Base-by-base conservation (phyloP, 2,329 filamentous ascomycete species). In the Cladosporium sp. region DNA sequence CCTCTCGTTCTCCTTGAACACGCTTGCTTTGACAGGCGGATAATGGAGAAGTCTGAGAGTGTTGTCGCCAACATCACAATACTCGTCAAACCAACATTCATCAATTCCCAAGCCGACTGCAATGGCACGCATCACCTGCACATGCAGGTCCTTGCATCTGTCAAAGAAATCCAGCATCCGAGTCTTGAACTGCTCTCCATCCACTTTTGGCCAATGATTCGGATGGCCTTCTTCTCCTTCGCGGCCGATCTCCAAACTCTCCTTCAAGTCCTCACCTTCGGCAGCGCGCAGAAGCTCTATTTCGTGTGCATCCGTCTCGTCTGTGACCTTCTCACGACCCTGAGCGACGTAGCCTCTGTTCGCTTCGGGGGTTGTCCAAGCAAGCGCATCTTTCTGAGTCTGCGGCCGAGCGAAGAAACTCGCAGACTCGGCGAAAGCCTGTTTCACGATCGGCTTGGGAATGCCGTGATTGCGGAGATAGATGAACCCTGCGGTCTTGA, bases 401-500 rank as follows among this genome's bases (percentile, higher is more conserved):
- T 72, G 63, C 3, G 82, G 67, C 11, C 85, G 80, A 4, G 69
- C 67, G 67, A 91, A 91, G 72, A 90, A 88, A 54, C 72, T 69
- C 49, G 82, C 81, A 3, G 86, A 89, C 49, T 52, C 41, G 8
- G 12, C n/a, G 15, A 57, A 55, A 20, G 47, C 43, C 27, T 41
- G 45, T 11, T 45, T n/a, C 29, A 89, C 71, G 8, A 77, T 76
- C 7, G 77, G 71, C 2, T 78, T 60, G 0, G 81, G 69, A 53
- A 94, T 83, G 36, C 84, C 78, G 55, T 89, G 82, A 67, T 89
- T 85, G 59, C 83, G 83, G 36, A 93, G 79, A 69, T 94, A 94
- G 51, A 95, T 79, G 73, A 95, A 94, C 51, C 89, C 89, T 2
- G 88, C 86, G 1, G 79, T 84, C 61, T 90, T 86, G 72, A 96